These are phyloP conservation scores for Paspalum notatum DNA, from an alignment of 176 grass and related monocot genomes.

Conservation along the genomic window DNA sequence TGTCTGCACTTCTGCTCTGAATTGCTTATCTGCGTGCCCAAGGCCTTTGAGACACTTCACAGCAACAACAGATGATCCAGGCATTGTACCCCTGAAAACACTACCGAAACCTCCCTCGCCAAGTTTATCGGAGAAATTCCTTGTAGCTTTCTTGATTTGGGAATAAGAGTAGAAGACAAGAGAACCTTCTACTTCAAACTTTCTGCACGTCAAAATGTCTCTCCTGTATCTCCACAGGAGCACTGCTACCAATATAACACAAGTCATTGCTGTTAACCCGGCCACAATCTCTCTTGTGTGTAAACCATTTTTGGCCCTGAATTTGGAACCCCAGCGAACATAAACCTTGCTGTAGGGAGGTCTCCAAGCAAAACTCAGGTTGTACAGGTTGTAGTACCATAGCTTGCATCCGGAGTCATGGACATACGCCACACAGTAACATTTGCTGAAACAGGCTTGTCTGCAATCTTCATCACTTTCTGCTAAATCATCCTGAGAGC, in stretches of 20 bases:
- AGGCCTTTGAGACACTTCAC: slow-evolving; percentile 23
- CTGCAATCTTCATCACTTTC: neutral
- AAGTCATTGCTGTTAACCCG: neutral
- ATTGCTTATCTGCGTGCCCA: slow-evolving; percentile 8
- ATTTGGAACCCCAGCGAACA: slow-evolving; percentile 30
- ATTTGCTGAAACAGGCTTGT: slow-evolving; percentile 16
- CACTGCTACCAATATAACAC: neutral
- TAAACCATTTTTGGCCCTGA: neutral
- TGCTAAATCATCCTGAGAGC: neutral
- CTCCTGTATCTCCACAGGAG: slow-evolving; percentile 10
- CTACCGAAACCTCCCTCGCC: slow-evolving; percentile 33
- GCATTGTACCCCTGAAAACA: slow-evolving; percentile 39
- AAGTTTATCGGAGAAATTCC: slow-evolving; percentile 33
- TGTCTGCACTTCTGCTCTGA: slow-evolving; percentile 35
- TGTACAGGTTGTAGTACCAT: slow-evolving; percentile 31
- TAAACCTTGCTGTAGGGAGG: slow-evolving; percentile 29
- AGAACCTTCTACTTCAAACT: slow-evolving; percentile 29
- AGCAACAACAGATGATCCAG: neutral
- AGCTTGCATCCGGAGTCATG: slow-evolving; percentile 37
- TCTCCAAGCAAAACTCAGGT: slow-evolving; percentile 4
- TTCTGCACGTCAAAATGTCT: slow-evolving; percentile 9
- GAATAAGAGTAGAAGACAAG: slow-evolving; percentile 28
- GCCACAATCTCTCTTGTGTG: neutral
- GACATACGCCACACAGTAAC: neutral
- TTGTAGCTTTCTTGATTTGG: slow-evolving; percentile 20